phyloP scores from a whole-genome alignment of 2,329 filamentous ascomycete species.

The Trichoderma hamatum region DNA sequence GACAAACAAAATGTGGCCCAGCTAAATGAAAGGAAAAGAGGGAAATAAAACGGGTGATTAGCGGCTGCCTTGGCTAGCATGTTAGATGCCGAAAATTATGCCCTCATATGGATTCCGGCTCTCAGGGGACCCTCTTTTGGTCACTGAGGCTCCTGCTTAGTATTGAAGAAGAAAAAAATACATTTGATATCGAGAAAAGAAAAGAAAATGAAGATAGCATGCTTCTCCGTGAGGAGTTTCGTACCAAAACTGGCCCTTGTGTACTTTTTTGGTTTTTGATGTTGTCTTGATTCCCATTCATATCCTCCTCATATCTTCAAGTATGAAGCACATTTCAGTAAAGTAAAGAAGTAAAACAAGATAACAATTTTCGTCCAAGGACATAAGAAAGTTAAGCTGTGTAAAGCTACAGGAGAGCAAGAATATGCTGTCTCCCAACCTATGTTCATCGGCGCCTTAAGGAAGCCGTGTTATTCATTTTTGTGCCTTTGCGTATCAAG shows the following conservation, averaged over 20 bases:
- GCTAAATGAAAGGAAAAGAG: constrained; percentile 6
- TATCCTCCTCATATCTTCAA: background rate
- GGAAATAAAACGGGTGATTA: constrained; percentile 5
- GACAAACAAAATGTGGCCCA: constrained; percentile 7
- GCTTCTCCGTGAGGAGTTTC: constrained; percentile 23
- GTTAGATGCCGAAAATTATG: constrained; percentile 22
- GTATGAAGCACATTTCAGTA: background rate
- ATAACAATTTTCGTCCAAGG: background rate
- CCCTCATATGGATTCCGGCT: constrained; percentile 12
- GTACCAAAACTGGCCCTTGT: constrained; percentile 19
- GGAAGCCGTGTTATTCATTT: background rate
- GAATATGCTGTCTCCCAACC: background rate
- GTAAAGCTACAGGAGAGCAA: background rate
- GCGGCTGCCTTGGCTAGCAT: background rate
- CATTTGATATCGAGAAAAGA: background rate
- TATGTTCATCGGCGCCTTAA: background rate
- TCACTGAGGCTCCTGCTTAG: background rate
- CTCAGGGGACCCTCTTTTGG: constrained; percentile 20
- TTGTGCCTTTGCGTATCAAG: background rate
- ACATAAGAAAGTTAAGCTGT: constrained; percentile 7
- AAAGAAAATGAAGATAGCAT: background rate
- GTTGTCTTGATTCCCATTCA: constrained; percentile 1
- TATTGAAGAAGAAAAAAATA: background rate
- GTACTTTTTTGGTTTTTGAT: constrained; percentile 9
- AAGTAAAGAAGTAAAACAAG: background rate